Base-by-base conservation (phyloP, 305 asterid genomes). In the Salvia sclarea region DNA sequence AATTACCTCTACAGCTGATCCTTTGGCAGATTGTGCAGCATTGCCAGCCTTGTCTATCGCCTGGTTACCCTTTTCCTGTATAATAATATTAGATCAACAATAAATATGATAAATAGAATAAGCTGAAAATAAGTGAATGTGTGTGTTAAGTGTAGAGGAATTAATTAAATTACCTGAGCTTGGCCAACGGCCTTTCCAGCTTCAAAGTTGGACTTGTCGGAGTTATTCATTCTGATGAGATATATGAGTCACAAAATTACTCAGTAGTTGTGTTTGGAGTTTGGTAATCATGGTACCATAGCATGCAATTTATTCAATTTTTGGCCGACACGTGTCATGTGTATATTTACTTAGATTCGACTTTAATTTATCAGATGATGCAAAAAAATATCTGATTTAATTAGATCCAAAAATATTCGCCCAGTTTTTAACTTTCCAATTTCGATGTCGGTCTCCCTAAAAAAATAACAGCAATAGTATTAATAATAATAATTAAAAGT, bases 121-220 rank as follows among this genome's bases (percentile, higher is more conserved):
- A n/a, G n/a, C n/a, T n/a, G n/a, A 30, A 5, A 4, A 30, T 30
- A 30, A 2, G 5, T 30, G 35, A 30, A 3, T 30, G 30, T 55
- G 4, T 6, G 45, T 22, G 4, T 2, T 30, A 30, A 2, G 35
- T 4, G 2, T 25, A 41, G 24, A 30, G 16, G n/a, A n/a, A n/a
- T n/a, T n/a, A n/a, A n/a, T n/a, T n/a, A n/a, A 45, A 47, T 20
- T 14, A 81, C 89, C 82, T 80, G 74, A 31, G 83, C 75, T 74
- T 82, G 82, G 75, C 85, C 87, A 69, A 76, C 76, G 74, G 85
- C 75, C 72, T 80, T 76, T 8, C 90, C 87, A 62, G 84, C 86
- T 70, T 76, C 78, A 78, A 71, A 80, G 72, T 79, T 74, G 28
- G 61, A 13, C 31, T 16, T 84, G 68, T 76, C 73, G 75, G 83